Base-by-base conservation (phyloP, 371 early-diverging fungal genomes). In the Dinochytrium kinnereticum region DNA sequence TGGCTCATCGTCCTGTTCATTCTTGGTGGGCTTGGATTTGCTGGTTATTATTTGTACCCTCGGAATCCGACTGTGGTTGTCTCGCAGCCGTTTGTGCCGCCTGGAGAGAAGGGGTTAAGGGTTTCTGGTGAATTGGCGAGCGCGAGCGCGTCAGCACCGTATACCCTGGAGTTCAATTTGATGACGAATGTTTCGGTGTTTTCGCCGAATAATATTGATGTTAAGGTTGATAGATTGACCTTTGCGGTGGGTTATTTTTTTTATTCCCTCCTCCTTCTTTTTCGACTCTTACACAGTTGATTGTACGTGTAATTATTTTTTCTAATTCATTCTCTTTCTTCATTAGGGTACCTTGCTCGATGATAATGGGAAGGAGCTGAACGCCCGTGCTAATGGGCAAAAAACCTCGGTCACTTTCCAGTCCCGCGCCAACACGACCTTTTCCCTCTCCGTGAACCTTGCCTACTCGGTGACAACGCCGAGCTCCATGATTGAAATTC, bases 11-110 rank as follows among this genome's bases (percentile, higher is more conserved):
- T 68, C 5, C 1, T 79, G 33, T 2, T 79, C 7, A 59, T 79
- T 34, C 44, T 79, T 5, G 76, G 44, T 7, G 76, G 76, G 3
- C 39, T 76, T 15, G 79, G 70, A 39, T 70, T 73, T 24, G 74
- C 66, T 2, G 55, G 26, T 13, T 79, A 59, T 59, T 79, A 76
- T 44, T 50, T 79, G 33, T 79, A 51, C 51, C 79, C 79, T 0
- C 38, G 76, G 34, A 28, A 36, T 17, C 76, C 79, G n/a, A 28
- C 28, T 21, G 67, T 79, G 26, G 31, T 21, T n/a, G 68, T 79
- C 21, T 21, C 40, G 15, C 51, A 79, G 21, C 76, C 79, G 5
- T 73, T 51, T 61, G 65, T 36, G 21, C n/a, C 15, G 3, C 30
- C 68, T n/a, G 59, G 33, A 34, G 31, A 51, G 30, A 28, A 19